These are phyloP conservation scores for Polychytrium aggregatum DNA, from an alignment of 192 early-diverging fungal species.

Conservation along the genomic window DNA sequence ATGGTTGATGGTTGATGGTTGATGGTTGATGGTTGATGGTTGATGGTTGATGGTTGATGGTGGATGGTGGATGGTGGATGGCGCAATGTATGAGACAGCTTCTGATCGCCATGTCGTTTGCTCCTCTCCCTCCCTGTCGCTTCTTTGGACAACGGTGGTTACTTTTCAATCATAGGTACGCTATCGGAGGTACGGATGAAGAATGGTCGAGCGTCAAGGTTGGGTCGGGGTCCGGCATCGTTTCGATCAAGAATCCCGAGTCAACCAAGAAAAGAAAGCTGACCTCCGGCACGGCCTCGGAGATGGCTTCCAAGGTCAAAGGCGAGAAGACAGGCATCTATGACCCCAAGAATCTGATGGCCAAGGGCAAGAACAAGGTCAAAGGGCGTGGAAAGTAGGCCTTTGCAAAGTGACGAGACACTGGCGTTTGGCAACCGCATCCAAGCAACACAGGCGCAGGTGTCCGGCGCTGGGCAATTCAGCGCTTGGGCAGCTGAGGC, in stretches of 20 bases:
- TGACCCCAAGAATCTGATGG: conserved; percentile 13
- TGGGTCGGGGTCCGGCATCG: conserved; percentile 39
- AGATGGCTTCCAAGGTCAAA: conserved; percentile 4
- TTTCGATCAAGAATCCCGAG: conserved; percentile 63
- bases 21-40: too few relatives aligned
- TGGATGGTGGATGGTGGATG: too few relatives aligned
- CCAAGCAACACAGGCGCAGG: too few relatives aligned
- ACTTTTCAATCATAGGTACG: conserved; percentile 40
- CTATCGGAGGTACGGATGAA: conserved; percentile 55
- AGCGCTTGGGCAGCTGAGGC: too few relatives aligned
- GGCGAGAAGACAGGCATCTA: conserved; percentile 10
- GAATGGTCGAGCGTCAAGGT: conserved; percentile 66
- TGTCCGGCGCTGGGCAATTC: too few relatives aligned
- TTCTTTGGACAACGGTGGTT: neutral
- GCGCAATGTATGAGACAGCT: too few relatives aligned
- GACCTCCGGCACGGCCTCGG: conserved; percentile 9
- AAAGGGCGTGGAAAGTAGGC: too few relatives aligned
- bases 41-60: too few relatives aligned
- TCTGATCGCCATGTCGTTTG: conserved; percentile 11
- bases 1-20: too few relatives aligned
- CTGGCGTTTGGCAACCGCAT: too few relatives aligned
- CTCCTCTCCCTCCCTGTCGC: neutral
- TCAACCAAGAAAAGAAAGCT: conserved; percentile 38
- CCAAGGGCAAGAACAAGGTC: conserved; percentile 17
- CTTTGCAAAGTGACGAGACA: too few relatives aligned